Evolutionary conservation across 306 rosid genomes (phyloP).

Genomic region (Cucurbita ficifolia): DNA sequence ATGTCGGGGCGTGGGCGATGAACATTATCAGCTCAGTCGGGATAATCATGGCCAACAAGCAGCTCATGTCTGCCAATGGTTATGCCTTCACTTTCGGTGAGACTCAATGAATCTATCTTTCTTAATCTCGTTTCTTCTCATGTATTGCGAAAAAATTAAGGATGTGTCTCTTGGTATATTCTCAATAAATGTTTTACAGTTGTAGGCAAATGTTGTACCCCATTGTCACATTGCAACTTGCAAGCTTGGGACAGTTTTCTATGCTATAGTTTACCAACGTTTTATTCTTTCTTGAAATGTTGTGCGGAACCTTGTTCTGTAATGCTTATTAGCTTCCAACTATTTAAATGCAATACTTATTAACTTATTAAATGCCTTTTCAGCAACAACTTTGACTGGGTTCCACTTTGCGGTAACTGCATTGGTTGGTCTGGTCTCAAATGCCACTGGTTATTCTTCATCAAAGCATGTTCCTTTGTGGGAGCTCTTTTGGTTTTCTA

Average conservation of each 20-base stretch:
- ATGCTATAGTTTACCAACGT: neutral
- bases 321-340: neutral
- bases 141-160: neutral
- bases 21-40: conserved; percentile 82
- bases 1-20: conserved; percentile 87
- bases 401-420: conserved; percentile 91
- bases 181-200: neutral
- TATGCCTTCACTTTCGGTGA: conserved; percentile 65
- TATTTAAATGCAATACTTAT: neutral
- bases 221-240: neutral
- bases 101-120: conserved; percentile 5
- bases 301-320: neutral
- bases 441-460: conserved; percentile 63
- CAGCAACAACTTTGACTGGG: conserved; percentile 88
- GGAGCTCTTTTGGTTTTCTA: conserved; percentile 94
- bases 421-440: conserved; percentile 66
- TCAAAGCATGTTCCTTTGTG: conserved; percentile 83
- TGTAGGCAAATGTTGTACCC: neutral
- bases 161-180: neutral
- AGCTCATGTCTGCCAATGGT: conserved; percentile 71
- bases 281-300: neutral
- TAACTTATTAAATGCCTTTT: neutral
- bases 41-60: conserved; percentile 82
- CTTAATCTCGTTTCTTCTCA: neutral
- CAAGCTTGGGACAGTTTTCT: neutral